Conservation (phyloP, 257 asterid species). For the Gardenia jasminoides region DNA sequence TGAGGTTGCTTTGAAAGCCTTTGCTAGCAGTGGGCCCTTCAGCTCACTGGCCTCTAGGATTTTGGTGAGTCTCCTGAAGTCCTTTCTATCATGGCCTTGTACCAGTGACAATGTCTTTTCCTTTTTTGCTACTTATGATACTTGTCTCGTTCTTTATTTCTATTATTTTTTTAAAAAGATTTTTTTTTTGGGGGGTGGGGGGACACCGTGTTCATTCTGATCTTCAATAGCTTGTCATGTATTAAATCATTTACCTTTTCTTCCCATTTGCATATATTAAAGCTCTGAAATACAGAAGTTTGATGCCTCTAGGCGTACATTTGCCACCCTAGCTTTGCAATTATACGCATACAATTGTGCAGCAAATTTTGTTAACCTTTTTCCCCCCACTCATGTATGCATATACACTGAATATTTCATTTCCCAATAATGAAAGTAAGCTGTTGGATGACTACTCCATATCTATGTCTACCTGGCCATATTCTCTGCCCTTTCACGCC, state of each 20-base stretch:
- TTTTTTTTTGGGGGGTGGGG: too few species aligned
- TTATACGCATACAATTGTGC: background rate
- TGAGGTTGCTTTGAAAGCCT: slow-evolving; percentile 42
- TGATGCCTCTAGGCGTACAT: background rate
- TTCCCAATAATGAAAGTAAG: too few species aligned
- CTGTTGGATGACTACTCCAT: background rate
- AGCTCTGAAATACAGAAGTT: background rate
- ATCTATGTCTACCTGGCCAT: background rate
- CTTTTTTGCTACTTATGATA: background rate
- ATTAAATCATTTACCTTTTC: background rate
- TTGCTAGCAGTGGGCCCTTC: slow-evolving; percentile 41
- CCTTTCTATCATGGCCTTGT: too few species aligned
- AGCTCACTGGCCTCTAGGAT: slow-evolving; percentile 39
- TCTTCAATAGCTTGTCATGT: background rate
- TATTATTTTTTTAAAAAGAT: background rate
- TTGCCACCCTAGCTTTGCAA: background rate
- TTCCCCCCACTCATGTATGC: background rate
- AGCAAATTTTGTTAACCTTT: background rate
- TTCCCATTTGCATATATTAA: background rate
- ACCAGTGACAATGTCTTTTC: background rate
- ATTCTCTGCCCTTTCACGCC: background rate
- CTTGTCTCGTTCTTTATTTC: background rate
- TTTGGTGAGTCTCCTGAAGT: slow-evolving; percentile 24
- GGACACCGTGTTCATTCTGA: background rate
- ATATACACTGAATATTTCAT: too few species aligned